These are phyloP conservation scores for Pseudogymnoascus sp. DNA, from an alignment of 2,329 filamentous ascomycete species.

Conservation along the genomic window DNA sequence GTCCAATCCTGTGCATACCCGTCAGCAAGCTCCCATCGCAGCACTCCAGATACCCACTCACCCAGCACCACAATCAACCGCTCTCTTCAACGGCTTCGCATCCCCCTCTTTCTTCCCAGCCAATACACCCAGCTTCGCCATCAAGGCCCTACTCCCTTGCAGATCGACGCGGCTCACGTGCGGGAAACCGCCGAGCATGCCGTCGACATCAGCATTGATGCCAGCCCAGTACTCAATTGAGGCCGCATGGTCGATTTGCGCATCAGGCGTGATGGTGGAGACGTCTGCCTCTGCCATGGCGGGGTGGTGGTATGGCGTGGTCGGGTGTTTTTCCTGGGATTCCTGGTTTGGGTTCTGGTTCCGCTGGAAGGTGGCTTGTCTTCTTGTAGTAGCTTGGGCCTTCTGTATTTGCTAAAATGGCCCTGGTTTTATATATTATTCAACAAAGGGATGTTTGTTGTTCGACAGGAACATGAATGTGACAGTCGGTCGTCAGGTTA, in stretches of 20 bases:
- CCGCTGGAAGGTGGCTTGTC: background rate
- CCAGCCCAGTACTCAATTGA: conserved; percentile 41
- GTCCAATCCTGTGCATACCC: conserved; percentile 56
- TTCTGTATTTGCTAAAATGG: background rate
- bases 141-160: conserved; percentile 61
- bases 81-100: conserved; percentile 17
- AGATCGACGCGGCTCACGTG: conserved; percentile 65
- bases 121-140: conserved; percentile 53
- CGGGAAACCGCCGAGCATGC: conserved; percentile 73
- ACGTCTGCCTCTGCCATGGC: background rate
- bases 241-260: conserved; percentile 26
- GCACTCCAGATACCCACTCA: conserved; percentile 19
- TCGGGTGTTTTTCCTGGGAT: background rate
- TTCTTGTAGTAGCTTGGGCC: background rate
- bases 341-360: background rate
- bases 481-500: background rate
- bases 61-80: conserved; percentile 35
- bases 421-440: background rate
- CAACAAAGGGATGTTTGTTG: background rate
- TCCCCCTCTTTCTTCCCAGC: conserved; percentile 28
- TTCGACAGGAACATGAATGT: background rate
- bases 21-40: background rate
- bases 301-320: background rate
- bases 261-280: conserved; percentile 21
- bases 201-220: conserved; percentile 50